Evolutionary conservation across 495 filamentous ascomycete species (phyloP).

Genomic region (Penicillium dipodomyicola): DNA sequence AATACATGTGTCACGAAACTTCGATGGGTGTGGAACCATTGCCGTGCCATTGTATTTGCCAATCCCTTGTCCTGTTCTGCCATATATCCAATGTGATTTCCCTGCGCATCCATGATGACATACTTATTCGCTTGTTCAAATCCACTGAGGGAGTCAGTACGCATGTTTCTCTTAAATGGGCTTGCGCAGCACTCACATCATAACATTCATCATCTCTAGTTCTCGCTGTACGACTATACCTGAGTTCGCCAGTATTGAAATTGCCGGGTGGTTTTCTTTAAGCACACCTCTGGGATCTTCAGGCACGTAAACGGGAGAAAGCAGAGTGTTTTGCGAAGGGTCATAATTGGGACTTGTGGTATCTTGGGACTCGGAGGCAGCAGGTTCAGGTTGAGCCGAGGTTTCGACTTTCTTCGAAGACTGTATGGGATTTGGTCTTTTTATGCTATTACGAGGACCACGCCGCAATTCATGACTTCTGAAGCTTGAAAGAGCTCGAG

Average conservation of each 20-base stretch:
- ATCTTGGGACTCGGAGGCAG: conserved; percentile 16
- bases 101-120: conserved; percentile 67
- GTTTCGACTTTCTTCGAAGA: conserved; percentile 11
- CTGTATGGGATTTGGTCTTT: conserved; percentile 24
- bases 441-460: conserved; percentile 35
- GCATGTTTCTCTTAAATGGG: neutral
- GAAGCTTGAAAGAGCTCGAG: conserved; percentile 34
- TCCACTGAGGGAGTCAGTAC: conserved; percentile 38
- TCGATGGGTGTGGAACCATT: conserved; percentile 64
- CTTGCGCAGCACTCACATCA: conserved; percentile 45
- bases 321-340: conserved; percentile 46
- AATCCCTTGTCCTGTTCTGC: conserved; percentile 65
- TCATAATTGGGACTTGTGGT: conserved; percentile 31
- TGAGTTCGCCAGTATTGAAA: conserved; percentile 57
- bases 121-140: conserved; percentile 75
- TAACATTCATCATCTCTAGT: conserved; percentile 68
- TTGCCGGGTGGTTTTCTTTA: conserved; percentile 59
- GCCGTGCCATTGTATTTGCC: conserved; percentile 55
- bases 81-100: conserved; percentile 67
- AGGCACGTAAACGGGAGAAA: conserved; percentile 57
- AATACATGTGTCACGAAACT: conserved; percentile 72
- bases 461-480: conserved; percentile 28
- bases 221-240: conserved; percentile 64
- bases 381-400: conserved; percentile 9
- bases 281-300: conserved; percentile 62